These are phyloP conservation scores for Tolypocladium album DNA, from an alignment of 2,329 filamentous ascomycete species.

Conservation along the genomic window DNA sequence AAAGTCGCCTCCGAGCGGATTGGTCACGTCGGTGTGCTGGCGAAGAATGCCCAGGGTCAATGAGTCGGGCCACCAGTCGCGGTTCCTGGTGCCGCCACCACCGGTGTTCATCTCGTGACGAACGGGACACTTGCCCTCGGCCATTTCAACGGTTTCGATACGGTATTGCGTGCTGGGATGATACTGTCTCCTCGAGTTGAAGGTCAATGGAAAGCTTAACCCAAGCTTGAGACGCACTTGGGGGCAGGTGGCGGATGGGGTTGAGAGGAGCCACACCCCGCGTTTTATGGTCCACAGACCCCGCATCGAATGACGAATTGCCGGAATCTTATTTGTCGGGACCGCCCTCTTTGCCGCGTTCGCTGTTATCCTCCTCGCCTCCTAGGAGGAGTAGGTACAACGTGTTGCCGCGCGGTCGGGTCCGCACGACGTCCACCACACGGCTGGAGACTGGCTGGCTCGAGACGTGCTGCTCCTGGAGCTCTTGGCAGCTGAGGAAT, in stretches of 20 bases:
- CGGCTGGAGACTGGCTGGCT: background rate
- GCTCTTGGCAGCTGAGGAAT: background rate
- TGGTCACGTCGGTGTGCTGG: slow-evolving; percentile 53
- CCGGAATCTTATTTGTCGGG: background rate
- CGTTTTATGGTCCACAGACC: slow-evolving; percentile 1
- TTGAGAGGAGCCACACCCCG: background rate
- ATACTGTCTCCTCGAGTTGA: background rate
- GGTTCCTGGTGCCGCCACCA: slow-evolving; percentile 57
- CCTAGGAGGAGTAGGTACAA: background rate
- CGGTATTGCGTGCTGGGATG: background rate
- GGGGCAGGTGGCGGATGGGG: background rate
- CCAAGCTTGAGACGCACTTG: background rate
- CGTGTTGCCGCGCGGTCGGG: background rate
- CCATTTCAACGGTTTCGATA: slow-evolving; percentile 8
- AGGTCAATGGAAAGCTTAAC: background rate
- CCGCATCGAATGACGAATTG: slow-evolving; percentile 2
- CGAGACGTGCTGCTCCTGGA: no score
- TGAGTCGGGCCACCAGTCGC: slow-evolving; percentile 65
- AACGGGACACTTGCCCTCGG: slow-evolving; percentile 21
- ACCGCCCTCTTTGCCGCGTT: background rate
- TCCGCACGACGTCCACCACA: background rate
- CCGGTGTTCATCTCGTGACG: slow-evolving; percentile 25
- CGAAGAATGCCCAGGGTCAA: slow-evolving; percentile 62
- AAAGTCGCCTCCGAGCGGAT: slow-evolving; percentile 55
- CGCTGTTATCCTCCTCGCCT: background rate